phyloP scores from a whole-genome alignment of 148 eudicot genomes.

The Dianthus caryophyllus region DNA sequence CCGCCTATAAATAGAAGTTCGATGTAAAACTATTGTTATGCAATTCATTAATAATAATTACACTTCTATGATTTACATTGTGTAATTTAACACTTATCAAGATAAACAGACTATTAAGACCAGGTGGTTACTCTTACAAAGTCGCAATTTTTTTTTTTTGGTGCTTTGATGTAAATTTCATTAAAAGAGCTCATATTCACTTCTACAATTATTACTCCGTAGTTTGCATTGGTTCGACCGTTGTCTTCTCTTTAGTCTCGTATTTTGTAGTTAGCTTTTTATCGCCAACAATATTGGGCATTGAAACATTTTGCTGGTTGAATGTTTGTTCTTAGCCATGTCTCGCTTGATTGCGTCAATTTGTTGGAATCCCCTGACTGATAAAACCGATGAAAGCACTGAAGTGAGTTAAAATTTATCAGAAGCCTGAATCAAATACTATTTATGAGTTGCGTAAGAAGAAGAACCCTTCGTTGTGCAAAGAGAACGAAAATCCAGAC shows the following conservation, averaged over 20 bases:
- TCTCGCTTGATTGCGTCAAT: conserved; percentile 62
- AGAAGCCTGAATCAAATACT: conserved; percentile 80
- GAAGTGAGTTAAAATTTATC: conserved; percentile 85
- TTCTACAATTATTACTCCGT: too few relatives aligned
- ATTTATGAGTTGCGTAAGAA: conserved; percentile 76
- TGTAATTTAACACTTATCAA: too few relatives aligned
- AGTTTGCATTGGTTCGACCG: neutral
- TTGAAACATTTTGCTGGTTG: conserved; percentile 9
- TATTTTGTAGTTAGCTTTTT: neutral
- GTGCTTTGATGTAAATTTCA: neutral
- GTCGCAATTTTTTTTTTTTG: neutral
- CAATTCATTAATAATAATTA: too few relatives aligned
- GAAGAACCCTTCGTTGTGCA: conserved; percentile 81
- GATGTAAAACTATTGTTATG: too few relatives aligned
- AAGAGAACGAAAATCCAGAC: conserved; percentile 85
- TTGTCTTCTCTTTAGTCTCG: neutral
- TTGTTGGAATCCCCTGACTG: conserved; percentile 94
- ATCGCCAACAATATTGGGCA: neutral
- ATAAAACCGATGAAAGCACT: conserved; percentile 80
- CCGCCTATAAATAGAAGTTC: too few relatives aligned
- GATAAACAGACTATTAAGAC: conserved; percentile 86
- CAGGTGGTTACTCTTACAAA: conserved; percentile 59
- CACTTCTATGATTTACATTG: too few relatives aligned
- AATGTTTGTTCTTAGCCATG: conserved; percentile 57
- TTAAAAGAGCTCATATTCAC: too few relatives aligned